These are phyloP conservation scores for Zymoseptoria ardabiliae DNA, from an alignment of 2,329 filamentous ascomycete species.

Conservation along the genomic window DNA sequence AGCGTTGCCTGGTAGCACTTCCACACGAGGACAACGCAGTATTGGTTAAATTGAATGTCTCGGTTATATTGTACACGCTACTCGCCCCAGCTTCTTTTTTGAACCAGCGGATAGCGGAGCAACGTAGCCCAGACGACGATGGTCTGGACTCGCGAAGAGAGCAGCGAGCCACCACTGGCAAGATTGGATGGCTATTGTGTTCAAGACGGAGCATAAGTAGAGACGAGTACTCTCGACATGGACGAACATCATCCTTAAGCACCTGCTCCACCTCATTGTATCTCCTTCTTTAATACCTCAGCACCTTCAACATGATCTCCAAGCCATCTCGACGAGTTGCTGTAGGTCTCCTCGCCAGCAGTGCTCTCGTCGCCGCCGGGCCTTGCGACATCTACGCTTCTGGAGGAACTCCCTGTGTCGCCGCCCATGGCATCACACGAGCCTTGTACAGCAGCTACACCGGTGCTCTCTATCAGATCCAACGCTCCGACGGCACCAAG, in stretches of 20 bases:
- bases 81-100: not conserved
- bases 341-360: slow-evolving; percentile 8
- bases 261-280: not conserved
- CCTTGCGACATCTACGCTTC: slow-evolving; percentile 57
- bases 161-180: not conserved
- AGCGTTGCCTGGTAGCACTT: not conserved
- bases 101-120: not conserved
- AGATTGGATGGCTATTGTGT: not conserved
- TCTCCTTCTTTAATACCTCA: not conserved
- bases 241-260: not conserved
- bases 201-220: not conserved
- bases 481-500: slow-evolving; percentile 47
- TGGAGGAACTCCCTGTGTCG: slow-evolving; percentile 55
- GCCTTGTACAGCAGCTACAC: slow-evolving; percentile 50
- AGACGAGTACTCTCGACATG: not conserved
- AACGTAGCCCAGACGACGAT: not conserved
- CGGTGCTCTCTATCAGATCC: slow-evolving; percentile 53
- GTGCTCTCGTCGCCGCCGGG: slow-evolving; percentile 35
- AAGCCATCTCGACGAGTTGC: slow-evolving; percentile 8
- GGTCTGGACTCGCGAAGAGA: not conserved
- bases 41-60: not conserved
- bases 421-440: slow-evolving; percentile 59
- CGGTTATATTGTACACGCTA: not conserved
- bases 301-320: slow-evolving; percentile 7
- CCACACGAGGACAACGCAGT: not conserved